Evolutionary conservation across 2,329 filamentous ascomycete species (phyloP), one percentile per base, ranked within the genome.

Genomic region (Cercospora sesami): DNA sequence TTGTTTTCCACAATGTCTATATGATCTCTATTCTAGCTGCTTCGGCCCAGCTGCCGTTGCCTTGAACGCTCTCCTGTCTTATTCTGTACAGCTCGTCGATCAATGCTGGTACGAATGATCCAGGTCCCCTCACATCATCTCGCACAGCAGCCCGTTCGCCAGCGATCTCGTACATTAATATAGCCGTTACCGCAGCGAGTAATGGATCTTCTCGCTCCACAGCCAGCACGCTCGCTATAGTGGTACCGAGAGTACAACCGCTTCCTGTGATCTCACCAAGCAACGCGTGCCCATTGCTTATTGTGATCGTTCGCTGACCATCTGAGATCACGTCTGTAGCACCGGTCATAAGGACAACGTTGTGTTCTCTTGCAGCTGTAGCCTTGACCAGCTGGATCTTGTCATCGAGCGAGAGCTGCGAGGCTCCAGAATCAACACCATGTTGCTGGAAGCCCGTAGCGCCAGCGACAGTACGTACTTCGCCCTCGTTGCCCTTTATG

Each of bases 401-500:
- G 70, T 91, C 88, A 0, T 81, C 75, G 1, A 81, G 72, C 18
- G 82, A 77, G 70, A 87, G 79, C 3, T 82, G 83, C 60, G 88
- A 87, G 4, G 86, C 80, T 0, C 86, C 86, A 70, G 90, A 92
- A 80, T 98, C 94, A 10, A 98, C 94, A 60, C 94, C 94, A 53
- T 90, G 89, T 80, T 97, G 94, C 68, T 77, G 78, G 64, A 83
- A 80, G 10, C 79, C 79, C 26, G 77, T 80, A 53, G 85, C 83
- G 51, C 90, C 90, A 45, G 86, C 86, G 0, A 94, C 88, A 2
- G 91, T 89, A 59, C 86, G 84, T 69, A 98, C 93, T 79, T 98
- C 95, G 64, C 90, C 89, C 77, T 96, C 92, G 80, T 98, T 98
- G 60, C 94, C 94, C 78, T 98, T 98, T 80, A 98, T 94, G 51